Conservation (phyloP, 768 basidiomycete genomes). For the Mycena vitilis region DNA sequence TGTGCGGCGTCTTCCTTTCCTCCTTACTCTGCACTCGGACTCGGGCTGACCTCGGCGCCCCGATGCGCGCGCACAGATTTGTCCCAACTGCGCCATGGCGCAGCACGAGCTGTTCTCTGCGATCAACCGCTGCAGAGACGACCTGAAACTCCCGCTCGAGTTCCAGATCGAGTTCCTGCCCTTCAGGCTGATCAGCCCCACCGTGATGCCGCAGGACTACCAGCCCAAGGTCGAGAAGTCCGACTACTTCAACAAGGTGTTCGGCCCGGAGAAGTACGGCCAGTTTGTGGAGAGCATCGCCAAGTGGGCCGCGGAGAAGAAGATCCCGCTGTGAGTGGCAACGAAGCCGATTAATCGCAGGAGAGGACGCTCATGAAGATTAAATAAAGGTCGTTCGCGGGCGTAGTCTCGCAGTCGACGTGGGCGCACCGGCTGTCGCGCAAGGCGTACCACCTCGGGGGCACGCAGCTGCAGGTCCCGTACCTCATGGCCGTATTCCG, state of each 20-base stretch:
- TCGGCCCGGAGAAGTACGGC: slow-evolving; percentile 64
- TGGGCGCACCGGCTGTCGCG: slow-evolving; percentile 77
- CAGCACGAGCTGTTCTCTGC: slow-evolving; percentile 65
- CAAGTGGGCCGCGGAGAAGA: slow-evolving; percentile 67
- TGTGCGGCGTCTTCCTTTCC: slow-evolving; percentile 43
- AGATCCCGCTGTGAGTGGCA: slow-evolving; percentile 64
- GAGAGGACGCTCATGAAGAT: not conserved
- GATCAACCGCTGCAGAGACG: slow-evolving; percentile 60
- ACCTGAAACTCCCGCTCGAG: slow-evolving; percentile 57
- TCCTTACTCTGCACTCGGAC: slow-evolving; percentile 19
- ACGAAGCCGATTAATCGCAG: not conserved
- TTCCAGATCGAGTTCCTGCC: slow-evolving; percentile 67
- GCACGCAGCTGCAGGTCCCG: slow-evolving; percentile 68
- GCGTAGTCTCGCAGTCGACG: slow-evolving; percentile 73
- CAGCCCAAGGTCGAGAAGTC: slow-evolving; percentile 52
- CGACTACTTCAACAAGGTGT: slow-evolving; percentile 56
- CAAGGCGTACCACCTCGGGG: slow-evolving; percentile 74
- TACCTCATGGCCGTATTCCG: slow-evolving; percentile 71
- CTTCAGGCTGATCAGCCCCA: slow-evolving; percentile 58
- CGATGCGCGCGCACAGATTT: too few relatives aligned
- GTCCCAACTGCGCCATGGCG: slow-evolving; percentile 64
- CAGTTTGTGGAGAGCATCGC: slow-evolving; percentile 55
- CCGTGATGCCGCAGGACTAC: slow-evolving; percentile 49
- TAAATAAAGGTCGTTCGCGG: slow-evolving; percentile 69
- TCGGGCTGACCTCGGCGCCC: too few relatives aligned